These are phyloP conservation scores for Leishmania gerbilli DNA, from an alignment of 208 protist genomes.

Conservation along the genomic window DNA sequence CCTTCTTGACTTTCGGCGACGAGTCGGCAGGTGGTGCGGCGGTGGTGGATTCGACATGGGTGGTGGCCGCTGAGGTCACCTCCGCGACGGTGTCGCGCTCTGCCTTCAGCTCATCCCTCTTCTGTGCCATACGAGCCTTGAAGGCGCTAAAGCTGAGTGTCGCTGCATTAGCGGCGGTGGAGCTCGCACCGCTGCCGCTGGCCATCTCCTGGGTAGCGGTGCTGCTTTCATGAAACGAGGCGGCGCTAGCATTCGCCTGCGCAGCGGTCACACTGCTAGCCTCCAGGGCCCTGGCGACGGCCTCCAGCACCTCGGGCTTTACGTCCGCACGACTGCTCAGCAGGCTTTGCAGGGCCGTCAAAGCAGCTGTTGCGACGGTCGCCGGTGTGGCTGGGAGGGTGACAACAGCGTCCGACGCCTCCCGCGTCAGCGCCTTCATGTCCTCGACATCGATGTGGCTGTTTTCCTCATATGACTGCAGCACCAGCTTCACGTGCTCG, in stretches of 20 bases:
- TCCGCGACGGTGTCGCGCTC: conserved; percentile 28
- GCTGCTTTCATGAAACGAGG: not conserved
- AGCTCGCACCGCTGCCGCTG: not conserved
- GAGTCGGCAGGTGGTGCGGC: not conserved
- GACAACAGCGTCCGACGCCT: conserved; percentile 43
- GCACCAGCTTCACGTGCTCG: conserved; percentile 52
- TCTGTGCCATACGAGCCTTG: conserved; percentile 59
- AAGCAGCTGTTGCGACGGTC: conserved; percentile 21
- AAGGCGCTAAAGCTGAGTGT: conserved; percentile 55
- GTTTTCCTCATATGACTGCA: conserved; percentile 50
- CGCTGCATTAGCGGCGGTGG: not conserved
- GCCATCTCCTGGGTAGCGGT: not conserved
- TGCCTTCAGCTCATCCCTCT: conserved; percentile 55
- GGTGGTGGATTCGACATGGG: conserved; percentile 1
- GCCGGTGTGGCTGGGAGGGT: conserved; percentile 30
- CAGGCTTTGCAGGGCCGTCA: conserved; percentile 30
- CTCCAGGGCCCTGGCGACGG: conserved; percentile 8
- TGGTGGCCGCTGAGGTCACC: conserved; percentile 21
- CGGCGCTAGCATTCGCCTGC: not conserved
- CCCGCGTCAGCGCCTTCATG: conserved; percentile 51
- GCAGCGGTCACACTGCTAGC: not conserved
- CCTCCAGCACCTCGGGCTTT: conserved; percentile 15
- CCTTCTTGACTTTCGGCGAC: not conserved
- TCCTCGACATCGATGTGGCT: conserved; percentile 68
- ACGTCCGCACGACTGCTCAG: conserved; percentile 19